Evolutionary conservation across 306 rosid genomes (phyloP).

Genomic region (Parietaria judaica): DNA sequence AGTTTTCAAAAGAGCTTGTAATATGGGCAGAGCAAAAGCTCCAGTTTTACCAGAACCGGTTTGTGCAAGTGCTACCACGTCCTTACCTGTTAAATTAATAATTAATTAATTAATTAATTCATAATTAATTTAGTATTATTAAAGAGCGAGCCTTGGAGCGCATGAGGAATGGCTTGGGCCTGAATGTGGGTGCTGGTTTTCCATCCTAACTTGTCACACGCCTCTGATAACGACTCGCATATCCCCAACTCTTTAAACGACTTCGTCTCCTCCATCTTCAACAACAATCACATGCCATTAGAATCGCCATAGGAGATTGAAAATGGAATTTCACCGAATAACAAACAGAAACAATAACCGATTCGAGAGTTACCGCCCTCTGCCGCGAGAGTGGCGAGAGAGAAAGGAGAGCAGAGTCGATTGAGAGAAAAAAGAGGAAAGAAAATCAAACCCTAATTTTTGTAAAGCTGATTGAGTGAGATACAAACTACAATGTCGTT

Average conservation of each 20-base stretch:
- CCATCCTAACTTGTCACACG: conserved; percentile 71
- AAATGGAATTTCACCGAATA: no score
- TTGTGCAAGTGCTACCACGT: conserved; percentile 84
- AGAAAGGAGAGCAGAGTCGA: no score
- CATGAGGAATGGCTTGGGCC: conserved; percentile 57
- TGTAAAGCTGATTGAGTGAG: no score
- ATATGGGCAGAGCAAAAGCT: conserved; percentile 88
- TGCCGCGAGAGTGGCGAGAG: no score
- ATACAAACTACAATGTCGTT: no score
- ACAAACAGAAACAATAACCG: no score
- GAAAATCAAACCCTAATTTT: no score
- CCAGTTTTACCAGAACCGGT: conserved; percentile 96
- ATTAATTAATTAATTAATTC: conserved; percentile 30
- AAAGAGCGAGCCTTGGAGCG: conserved; percentile 8
- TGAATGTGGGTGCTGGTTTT: conserved; percentile 53
- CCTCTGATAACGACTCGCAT: conserved; percentile 43
- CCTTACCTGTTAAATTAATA: conserved; percentile 49
- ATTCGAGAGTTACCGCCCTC: no score
- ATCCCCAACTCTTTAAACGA: conserved; percentile 60
- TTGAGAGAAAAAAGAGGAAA: no score
- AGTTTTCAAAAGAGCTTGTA: conserved; percentile 65
- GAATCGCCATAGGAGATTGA: no score
- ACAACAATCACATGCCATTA: no score
- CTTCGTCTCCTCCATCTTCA: conserved; percentile 18
- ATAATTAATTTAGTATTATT: neutral